Base-by-base conservation (phyloP, 106 monocot genomes). In the Apostasia ramifera region DNA sequence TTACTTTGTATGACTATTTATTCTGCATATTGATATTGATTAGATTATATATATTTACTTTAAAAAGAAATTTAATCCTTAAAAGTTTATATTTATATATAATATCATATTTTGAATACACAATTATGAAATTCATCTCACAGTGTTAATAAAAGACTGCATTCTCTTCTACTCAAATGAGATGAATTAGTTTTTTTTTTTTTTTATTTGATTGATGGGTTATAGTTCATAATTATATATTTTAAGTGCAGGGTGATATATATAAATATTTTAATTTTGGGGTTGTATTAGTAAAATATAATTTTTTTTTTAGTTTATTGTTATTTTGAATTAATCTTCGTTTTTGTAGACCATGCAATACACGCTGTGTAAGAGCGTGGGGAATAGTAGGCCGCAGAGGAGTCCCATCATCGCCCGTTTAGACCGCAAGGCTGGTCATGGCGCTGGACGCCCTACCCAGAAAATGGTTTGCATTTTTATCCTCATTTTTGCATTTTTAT, bases 371-470 rank as follows among this genome's bases (percentile, higher is more conserved):
- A 79, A 73, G 1, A 93, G 98, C 53, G n/a, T 87, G 3, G 80
- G 85, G 73, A 81, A 82, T 56, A 87, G 81, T 48, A 0, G 26
- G 26, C 87, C 78, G 38, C 98, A 98, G 59, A 85, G 76, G 3
- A 98, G 90, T 72, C 90, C 93, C 8, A 93, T 90, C 44, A 85
- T 98, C 78, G 92, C 65, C 15, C 92, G 89, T 10, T 90, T 98
- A 47, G 87, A 85, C 38, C 66, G 75, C 39, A 93, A 98, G 75
- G 44, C 93, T 50, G 98, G 98, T 26, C 98, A 98, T 77, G 98
- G 93, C 60, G 70, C 65, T 68, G 93, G 98, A 40, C 81, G 87
- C 2, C 81, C 98, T 57, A 90, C 86, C 10, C 80, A 90, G 60
- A 92, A 93, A 76, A 15, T 76, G 93, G 93, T 98, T 44, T 69